Percentiles rank a stretch among this genome's conserved stretches.
phyloP scores from a whole-genome alignment of 306 rosid species.

The Adenanthera pavonina region DNA sequence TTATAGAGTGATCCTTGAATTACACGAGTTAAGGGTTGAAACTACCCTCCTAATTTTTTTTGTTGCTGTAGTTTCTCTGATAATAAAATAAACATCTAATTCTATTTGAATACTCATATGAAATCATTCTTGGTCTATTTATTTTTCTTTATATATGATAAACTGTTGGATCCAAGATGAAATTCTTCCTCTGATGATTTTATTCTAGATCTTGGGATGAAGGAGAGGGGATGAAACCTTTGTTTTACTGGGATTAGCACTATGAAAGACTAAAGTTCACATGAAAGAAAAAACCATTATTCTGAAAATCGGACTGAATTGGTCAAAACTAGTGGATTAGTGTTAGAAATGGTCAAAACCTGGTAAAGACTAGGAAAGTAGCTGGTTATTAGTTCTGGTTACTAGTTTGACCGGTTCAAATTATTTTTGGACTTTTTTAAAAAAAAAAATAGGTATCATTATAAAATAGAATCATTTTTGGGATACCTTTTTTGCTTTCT shows the following conservation, averaged over 20 bases:
- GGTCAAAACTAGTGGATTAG: too few species aligned
- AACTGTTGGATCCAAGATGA: background rate
- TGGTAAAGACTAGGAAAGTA: too few species aligned
- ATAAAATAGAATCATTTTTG: too few species aligned
- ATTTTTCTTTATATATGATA: background rate
- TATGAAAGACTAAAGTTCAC: background rate
- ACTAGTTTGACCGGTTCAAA: too few species aligned
- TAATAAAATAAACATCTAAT: background rate
- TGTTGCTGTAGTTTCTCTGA: background rate
- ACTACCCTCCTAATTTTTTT: background rate
- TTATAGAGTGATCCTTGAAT: background rate
- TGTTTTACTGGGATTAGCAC: background rate
- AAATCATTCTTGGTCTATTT: background rate
- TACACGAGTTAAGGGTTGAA: background rate
- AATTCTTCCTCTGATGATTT: background rate
- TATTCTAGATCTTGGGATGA: background rate
- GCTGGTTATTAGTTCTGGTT: too few species aligned
- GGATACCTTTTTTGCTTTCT: too few species aligned
- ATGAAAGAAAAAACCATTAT: background rate
- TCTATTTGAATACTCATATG: background rate
- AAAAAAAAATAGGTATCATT: too few species aligned
- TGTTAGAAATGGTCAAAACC: too few species aligned
- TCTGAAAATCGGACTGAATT: too few species aligned
- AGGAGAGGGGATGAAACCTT: background rate
- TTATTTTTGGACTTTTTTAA: too few species aligned